A percentile compares a stretch with the other conserved stretches of the same genome.
Conservation (phyloP, 2,329 filamentous ascomycete genomes). For the Biscogniauxia marginata region DNA sequence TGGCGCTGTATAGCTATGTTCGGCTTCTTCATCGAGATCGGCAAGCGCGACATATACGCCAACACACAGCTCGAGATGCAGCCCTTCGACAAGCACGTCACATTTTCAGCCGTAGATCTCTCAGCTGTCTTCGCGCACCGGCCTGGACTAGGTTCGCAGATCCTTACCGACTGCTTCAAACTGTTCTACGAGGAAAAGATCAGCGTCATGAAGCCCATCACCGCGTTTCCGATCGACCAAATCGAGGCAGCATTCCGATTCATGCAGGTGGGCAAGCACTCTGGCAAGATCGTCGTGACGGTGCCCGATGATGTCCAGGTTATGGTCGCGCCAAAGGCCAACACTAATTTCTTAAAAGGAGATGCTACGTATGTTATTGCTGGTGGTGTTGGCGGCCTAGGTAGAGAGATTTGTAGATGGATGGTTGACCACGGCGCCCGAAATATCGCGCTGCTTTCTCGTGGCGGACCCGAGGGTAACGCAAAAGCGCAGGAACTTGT, state of each 20-base stretch:
- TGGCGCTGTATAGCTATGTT: constrained; percentile 33
- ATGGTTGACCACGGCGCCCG: constrained; percentile 17
- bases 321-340: constrained; percentile 1
- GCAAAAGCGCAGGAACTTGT: neutral
- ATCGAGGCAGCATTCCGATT: constrained; percentile 37
- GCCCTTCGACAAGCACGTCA: constrained; percentile 28
- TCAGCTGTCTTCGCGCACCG: constrained; percentile 2
- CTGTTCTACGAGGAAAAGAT: constrained; percentile 24
- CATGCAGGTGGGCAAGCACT: constrained; percentile 38
- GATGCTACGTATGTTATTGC: constrained; percentile 32
- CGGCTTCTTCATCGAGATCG: constrained; percentile 34
- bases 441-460: constrained; percentile 5
- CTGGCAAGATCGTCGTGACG: constrained; percentile 37
- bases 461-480: neutral
- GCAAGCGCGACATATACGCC: constrained; percentile 30
- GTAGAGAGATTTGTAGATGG: constrained; percentile 23
- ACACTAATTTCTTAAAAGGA: constrained; percentile 2
- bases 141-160: neutral
- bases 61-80: constrained; percentile 35
- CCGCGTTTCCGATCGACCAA: constrained; percentile 18
- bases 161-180: neutral
- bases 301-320: constrained; percentile 13
- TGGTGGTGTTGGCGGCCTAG: constrained; percentile 34
- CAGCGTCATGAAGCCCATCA: constrained; percentile 3
- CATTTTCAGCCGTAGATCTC: constrained; percentile 12